Evolutionary conservation across 1,284 basidiomycete species (phyloP), one percentile per base, ranked within the genome.

Genomic region (Ganoderma multipileum): DNA sequence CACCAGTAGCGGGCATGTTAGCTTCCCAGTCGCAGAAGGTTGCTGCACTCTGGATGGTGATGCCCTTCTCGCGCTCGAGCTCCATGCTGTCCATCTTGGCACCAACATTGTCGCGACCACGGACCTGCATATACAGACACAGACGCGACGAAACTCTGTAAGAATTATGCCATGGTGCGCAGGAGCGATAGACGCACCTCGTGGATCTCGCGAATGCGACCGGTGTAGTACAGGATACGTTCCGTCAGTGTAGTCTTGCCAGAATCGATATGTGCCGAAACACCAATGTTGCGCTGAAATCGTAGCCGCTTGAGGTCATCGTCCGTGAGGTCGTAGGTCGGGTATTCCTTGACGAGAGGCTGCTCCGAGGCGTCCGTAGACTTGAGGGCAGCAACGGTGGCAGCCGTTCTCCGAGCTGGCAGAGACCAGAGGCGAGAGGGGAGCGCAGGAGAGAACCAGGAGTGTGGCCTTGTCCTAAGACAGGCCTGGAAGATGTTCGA

Each of bases 71-170:
- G 61, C 97, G 87, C 81, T 99, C 98, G 9, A 99, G 86, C 76
- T 99, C 98, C 97, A 99, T 99, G 77, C 93, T 95, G 82, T 99
- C 97, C 98, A 99, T 99, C 86, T 99, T 99, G 30, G 97, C 98
- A 62, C 97, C 98, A 30, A 99, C 96, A 63, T 92, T 91, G 81
- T 99, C 97, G 66, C 94, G 88, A 52, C 98, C 98, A 74, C 98
- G 88, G 72, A 95, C 92, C 92, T 94, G 73, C 16, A 38, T 59
- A 41, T 16, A 42, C 1, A 44, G 8, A 33, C 14, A 44, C 58
- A 67, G 30, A 23, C 6, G 26, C 33, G 20, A 33, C 59, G 52
- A 41, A 20, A 62, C 8, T 23, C 7, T 9, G 7, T 28, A 7
- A 33, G 55, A 38, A 16, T 62, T 64, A 68, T 66, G 73, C 71